Evolutionary conservation across 495 filamentous ascomycete species (phyloP).

Genomic region (Monascus purpureus): DNA sequence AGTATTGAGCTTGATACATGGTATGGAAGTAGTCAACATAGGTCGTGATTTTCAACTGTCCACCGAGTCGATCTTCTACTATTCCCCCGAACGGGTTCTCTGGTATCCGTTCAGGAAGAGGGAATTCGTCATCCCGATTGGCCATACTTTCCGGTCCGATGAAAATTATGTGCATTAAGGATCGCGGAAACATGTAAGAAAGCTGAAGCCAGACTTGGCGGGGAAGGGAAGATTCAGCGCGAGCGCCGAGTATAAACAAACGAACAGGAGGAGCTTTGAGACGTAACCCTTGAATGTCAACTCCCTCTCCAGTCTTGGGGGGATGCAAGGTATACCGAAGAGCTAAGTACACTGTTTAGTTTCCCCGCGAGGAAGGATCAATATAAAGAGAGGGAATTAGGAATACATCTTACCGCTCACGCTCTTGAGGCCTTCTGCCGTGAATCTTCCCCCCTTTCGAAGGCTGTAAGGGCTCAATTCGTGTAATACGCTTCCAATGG

Average conservation of each 20-base stretch:
- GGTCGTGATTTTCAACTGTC: conserved; percentile 85
- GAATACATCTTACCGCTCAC: conserved; percentile 62
- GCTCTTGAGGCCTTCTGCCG: conserved; percentile 78
- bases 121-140: conserved; percentile 79
- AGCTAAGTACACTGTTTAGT: too few relatives aligned
- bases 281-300: conserved; percentile 63
- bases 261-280: conserved; percentile 75
- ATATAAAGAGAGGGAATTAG: conserved; percentile 1
- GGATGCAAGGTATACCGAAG: conserved; percentile 90
- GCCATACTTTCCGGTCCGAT: conserved; percentile 94
- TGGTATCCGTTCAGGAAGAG: conserved; percentile 69
- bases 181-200: conserved; percentile 72
- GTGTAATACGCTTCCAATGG: conserved; percentile 79
- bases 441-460: conserved; percentile 56
- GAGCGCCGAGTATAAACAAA: conserved; percentile 87
- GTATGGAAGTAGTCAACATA: conserved; percentile 98
- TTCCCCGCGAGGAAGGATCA: too few relatives aligned
- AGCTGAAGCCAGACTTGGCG: conserved; percentile 91
- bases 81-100: conserved; percentile 84
- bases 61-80: conserved; percentile 74
- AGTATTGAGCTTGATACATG: conserved; percentile 74
- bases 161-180: conserved; percentile 65
- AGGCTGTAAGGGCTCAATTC: conserved; percentile 87
- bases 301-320: conserved; percentile 58
- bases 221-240: conserved; percentile 89